These are phyloP conservation scores for Candida insectorum DNA, from an alignment of 805 yeast species.

Conservation along the genomic window DNA sequence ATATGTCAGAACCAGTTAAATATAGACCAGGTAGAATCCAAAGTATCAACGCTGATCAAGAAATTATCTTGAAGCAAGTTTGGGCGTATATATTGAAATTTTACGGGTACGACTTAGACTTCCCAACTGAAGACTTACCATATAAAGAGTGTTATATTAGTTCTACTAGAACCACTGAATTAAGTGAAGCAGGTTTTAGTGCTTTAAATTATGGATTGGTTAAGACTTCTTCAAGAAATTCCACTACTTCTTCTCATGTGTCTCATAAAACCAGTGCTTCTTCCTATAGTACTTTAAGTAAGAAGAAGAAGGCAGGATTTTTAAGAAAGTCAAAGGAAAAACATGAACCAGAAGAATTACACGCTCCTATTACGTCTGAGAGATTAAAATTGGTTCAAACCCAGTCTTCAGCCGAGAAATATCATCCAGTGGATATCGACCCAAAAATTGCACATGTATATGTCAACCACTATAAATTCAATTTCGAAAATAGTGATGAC, in stretches of 20 bases:
- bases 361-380: conserved; percentile 19
- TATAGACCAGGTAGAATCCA: conserved; percentile 39
- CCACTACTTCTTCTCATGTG: conserved; percentile 21
- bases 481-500: conserved; percentile 17
- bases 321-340: conserved; percentile 7
- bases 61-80: conserved; percentile 59
- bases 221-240: conserved; percentile 20
- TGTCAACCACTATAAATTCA: conserved; percentile 17
- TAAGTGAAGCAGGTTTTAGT: conserved; percentile 12
- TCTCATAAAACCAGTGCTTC: conserved; percentile 26
- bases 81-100: conserved; percentile 65
- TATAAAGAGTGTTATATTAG: conserved; percentile 30
- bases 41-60: conserved; percentile 49
- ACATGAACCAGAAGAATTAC: conserved; percentile 6
- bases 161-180: conserved; percentile 17
- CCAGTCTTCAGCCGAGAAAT: conserved; percentile 22
- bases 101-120: conserved; percentile 47
- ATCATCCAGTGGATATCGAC: conserved; percentile 16
- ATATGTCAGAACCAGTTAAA: too few relatives aligned
- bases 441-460: conserved; percentile 22
- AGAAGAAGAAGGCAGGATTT: conserved; percentile 26
- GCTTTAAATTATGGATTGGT: conserved; percentile 17
- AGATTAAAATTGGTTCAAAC: conserved; percentile 27
- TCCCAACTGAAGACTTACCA: conserved; percentile 25
- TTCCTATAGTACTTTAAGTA: conserved; percentile 13